Evolutionary conservation across 495 filamentous ascomycete genomes (phyloP).

Genomic region (Hapsidospora chrysogenum): DNA sequence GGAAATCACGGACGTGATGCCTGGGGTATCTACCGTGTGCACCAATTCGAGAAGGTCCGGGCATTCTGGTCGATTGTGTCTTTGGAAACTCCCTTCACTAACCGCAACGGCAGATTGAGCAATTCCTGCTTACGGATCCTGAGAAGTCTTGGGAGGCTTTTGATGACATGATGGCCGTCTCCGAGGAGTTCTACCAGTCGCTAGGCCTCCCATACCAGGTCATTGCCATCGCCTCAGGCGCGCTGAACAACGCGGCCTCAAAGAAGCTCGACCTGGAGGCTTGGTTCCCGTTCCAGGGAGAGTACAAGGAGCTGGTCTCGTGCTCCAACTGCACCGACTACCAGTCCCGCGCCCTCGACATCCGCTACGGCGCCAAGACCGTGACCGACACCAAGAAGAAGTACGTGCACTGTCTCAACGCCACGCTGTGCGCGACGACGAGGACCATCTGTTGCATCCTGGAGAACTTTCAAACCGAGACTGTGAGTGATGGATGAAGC

Average conservation of each 20-base stretch:
- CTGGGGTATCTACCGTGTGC: constrained; percentile 96
- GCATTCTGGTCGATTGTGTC: neutral
- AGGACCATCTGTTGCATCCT: constrained; percentile 86
- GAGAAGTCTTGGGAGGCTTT: constrained; percentile 91
- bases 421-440: constrained; percentile 83
- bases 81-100: constrained; percentile 2
- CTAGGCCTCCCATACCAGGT: constrained; percentile 79
- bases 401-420: constrained; percentile 89
- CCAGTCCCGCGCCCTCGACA: constrained; percentile 76
- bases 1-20: constrained; percentile 86
- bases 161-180: constrained; percentile 76
- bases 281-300: constrained; percentile 90
- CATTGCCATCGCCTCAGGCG: constrained; percentile 85
- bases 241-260: constrained; percentile 79
- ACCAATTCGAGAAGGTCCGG: constrained; percentile 86
- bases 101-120: constrained; percentile 81
- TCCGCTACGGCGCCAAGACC: constrained; percentile 65
- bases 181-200: constrained; percentile 89
- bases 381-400: constrained; percentile 69
- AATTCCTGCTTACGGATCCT: constrained; percentile 86
- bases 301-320: constrained; percentile 95
- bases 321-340: constrained; percentile 96
- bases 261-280: constrained; percentile 97
- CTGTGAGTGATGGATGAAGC: constrained; percentile 29
- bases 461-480: constrained; percentile 89